Conservation (phyloP, 176 grass and related monocot genomes). For the Alloteropsis semialata region DNA sequence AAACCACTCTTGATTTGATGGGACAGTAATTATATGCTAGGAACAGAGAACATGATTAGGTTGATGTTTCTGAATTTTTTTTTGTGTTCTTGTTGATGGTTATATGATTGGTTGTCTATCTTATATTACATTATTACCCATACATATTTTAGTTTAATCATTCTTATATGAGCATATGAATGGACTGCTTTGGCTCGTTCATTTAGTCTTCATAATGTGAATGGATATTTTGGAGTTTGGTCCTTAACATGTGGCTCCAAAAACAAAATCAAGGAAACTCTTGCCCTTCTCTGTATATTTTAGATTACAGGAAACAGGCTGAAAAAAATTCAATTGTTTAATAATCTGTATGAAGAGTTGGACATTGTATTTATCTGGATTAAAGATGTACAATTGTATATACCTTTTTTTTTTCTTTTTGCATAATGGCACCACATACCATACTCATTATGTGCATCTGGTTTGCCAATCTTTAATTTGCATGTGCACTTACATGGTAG, state of each 20-base stretch:
- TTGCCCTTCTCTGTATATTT: not conserved
- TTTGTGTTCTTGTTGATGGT: not conserved
- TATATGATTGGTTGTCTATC: not conserved
- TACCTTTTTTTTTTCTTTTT: not conserved
- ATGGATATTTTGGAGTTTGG: not conserved
- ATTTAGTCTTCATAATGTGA: not conserved
- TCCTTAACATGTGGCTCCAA: not conserved
- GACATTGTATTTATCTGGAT: not conserved
- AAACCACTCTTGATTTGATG: not conserved
- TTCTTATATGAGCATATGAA: not conserved
- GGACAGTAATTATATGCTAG: not conserved
- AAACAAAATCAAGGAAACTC: not conserved
- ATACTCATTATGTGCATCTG: not conserved
- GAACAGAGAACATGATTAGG: not conserved
- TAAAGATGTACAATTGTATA: not conserved
- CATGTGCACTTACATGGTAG: not conserved
- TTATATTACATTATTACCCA: not conserved
- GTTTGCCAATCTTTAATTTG: not conserved
- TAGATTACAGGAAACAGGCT: not conserved
- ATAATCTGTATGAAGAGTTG: not conserved
- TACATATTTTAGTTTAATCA: not conserved
- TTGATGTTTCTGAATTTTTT: not conserved
- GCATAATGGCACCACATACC: not conserved
- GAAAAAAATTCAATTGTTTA: not conserved
- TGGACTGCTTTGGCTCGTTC: not conserved